These are phyloP conservation scores for Cordyceps javanica DNA, from an alignment of 2,329 filamentous ascomycete genomes.

Conservation along the genomic window DNA sequence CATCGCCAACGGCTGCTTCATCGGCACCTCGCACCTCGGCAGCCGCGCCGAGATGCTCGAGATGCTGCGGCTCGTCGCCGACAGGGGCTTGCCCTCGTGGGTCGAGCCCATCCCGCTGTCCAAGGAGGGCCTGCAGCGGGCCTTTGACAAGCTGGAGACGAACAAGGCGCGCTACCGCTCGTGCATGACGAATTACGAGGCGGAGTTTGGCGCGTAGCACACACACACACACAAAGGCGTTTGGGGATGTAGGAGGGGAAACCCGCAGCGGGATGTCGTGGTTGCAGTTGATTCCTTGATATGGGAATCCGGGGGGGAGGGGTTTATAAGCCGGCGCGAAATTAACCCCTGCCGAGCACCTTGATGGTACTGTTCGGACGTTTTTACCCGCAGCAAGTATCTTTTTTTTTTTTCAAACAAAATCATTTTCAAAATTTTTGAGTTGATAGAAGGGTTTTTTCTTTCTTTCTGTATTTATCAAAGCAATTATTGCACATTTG, in stretches of 20 bases:
- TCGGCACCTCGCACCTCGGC: conserved; percentile 66
- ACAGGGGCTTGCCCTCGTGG: conserved; percentile 65
- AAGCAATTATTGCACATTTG: too few species aligned
- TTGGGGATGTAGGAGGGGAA: not conserved
- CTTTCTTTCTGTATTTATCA: too few species aligned
- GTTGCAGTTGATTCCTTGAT: too few species aligned
- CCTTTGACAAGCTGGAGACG: conserved; percentile 62
- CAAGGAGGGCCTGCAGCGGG: conserved; percentile 62
- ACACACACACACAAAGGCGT: too few species aligned
- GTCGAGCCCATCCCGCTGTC: conserved; percentile 69
- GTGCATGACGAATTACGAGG: conserved; percentile 65
- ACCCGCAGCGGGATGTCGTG: not conserved
- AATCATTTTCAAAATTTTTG: too few species aligned
- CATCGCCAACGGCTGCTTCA: conserved; percentile 65
- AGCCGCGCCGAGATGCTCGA: conserved; percentile 62
- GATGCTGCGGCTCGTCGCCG: conserved; percentile 66
- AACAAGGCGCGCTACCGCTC: conserved; percentile 71
- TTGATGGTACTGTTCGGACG: not conserved
- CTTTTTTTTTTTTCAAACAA: too few species aligned
- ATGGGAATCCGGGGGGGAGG: too few species aligned
- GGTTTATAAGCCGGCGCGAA: too few species aligned
- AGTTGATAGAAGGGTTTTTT: too few species aligned
- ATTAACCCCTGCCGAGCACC: too few species aligned
- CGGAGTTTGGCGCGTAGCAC: conserved; percentile 54
- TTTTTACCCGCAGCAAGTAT: too few species aligned